phyloP scores from a whole-genome alignment of 2,329 filamentous ascomycete genomes.

The Penicillium sp. region DNA sequence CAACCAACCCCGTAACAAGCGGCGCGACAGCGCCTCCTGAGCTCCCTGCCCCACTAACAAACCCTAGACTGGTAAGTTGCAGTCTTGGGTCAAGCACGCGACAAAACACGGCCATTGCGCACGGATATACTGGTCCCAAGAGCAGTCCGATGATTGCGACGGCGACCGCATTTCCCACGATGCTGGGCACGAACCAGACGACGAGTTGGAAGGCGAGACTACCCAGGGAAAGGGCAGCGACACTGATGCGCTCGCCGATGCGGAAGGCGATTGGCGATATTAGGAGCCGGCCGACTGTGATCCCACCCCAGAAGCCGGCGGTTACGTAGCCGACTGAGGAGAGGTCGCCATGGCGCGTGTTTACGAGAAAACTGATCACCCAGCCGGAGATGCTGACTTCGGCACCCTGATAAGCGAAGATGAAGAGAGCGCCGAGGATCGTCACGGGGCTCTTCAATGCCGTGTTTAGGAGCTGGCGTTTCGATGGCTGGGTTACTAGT shows the following conservation, averaged over 20 bases:
- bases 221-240: constrained; percentile 65
- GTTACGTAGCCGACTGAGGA: constrained; percentile 79
- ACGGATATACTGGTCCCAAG: constrained; percentile 70
- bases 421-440: constrained; percentile 59
- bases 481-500: not conserved
- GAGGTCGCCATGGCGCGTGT: constrained; percentile 71
- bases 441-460: not conserved
- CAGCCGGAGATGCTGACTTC: constrained; percentile 85
- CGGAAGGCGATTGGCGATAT: constrained; percentile 59
- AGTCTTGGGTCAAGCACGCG: not conserved
- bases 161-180: constrained; percentile 71
- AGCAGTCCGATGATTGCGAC: constrained; percentile 73
- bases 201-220: constrained; percentile 73
- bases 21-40: constrained; percentile 50
- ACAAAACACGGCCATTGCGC: not conserved
- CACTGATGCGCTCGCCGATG: not conserved
- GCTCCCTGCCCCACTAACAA: constrained; percentile 48
- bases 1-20: constrained; percentile 55
- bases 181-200: constrained; percentile 77
- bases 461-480: constrained; percentile 24
- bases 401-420: constrained; percentile 84
- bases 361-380: constrained; percentile 85
- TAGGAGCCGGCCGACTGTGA: constrained; percentile 74
- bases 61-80: constrained; percentile 38
- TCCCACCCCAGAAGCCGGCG: constrained; percentile 70